These are phyloP conservation scores for Botrytis deweyae DNA, from an alignment of 2,329 filamentous ascomycete species.

Conservation along the genomic window DNA sequence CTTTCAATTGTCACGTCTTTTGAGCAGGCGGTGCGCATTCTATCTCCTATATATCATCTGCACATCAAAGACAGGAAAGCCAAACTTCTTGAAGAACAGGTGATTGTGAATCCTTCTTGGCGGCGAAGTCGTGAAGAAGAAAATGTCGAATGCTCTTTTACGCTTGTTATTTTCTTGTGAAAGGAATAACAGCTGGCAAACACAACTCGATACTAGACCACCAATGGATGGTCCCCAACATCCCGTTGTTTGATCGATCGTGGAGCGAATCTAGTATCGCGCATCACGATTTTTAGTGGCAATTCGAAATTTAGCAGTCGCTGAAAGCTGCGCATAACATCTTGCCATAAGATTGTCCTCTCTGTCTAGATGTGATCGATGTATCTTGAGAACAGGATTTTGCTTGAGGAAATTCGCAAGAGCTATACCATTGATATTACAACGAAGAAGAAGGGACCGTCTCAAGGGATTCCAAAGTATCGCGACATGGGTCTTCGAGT, in stretches of 20 bases:
- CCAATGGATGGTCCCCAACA: not conserved
- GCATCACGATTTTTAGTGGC: not conserved
- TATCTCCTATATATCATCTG: not conserved
- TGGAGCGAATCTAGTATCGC: not conserved
- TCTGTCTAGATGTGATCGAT: not conserved
- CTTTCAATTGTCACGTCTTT: not conserved
- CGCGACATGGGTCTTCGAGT: not conserved
- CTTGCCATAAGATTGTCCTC: not conserved
- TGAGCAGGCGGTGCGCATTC: not conserved
- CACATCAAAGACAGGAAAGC: not conserved
- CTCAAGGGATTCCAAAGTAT: not conserved
- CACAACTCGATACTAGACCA: not conserved
- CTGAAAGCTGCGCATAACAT: not conserved
- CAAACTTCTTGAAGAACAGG: not conserved
- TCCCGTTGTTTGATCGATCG: not conserved
- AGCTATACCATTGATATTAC: not conserved
- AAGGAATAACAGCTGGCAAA: not conserved
- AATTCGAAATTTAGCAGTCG: not conserved
- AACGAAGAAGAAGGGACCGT: not conserved
- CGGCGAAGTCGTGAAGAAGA: not conserved
- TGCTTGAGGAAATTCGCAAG: not conserved
- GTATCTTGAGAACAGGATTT: not conserved
- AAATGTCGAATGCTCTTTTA: not conserved
- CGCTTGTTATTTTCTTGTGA: not conserved
- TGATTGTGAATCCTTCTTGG: not conserved